Base-by-base conservation (phyloP, 2,329 filamentous ascomycete genomes). In the Fusarium hainanense region DNA sequence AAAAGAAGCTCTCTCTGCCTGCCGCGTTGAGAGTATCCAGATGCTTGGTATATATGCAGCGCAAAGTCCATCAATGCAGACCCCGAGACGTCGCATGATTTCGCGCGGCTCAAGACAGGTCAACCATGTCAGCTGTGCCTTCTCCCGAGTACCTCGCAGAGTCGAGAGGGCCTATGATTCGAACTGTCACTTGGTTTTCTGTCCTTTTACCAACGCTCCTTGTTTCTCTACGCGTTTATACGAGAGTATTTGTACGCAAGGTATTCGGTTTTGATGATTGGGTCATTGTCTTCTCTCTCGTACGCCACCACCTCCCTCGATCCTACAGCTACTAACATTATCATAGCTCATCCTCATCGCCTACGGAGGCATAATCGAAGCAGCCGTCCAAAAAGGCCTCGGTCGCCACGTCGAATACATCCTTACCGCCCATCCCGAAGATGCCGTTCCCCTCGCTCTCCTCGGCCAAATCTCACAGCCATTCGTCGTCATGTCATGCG, bases 211-310 rank as follows among this genome's bases (percentile, higher is more conserved):
- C 68, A 1, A 37, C 57, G 2, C 11, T 70, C 10, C 18, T 70
- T 9, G 68, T 70, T 8, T 25, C n/a, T 7, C 27, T 70, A 0
- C 32, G 68, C 13, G 46, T 51, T 7, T 70, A 70, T 7, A 70
- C 68, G 0, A 37, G 68, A 7, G 16, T 70, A 1, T 64, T 70
- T 7, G 51, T 70, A 3, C 63, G 68, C 3, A 70, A 70, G 18
- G 68, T 70, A 1, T 70, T 70, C 28, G 67, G 68, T 34, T 23
- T 68, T 2, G 68, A 70, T 48, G 68, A 70, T 54, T 70, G 58
- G 58, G 41, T 68, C 23, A 70, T 70, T 14, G 40, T 63, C 12
- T 12, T 70, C 16, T 32, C 68, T 28, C 18, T 70, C 12, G 68
- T 70, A 48, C 40, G 34, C 3, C 3, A 7, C 3, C 7, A 7